These are phyloP conservation scores for Kwoniella heveanensis DNA, from an alignment of 768 basidiomycete genomes.

Conservation along the genomic window DNA sequence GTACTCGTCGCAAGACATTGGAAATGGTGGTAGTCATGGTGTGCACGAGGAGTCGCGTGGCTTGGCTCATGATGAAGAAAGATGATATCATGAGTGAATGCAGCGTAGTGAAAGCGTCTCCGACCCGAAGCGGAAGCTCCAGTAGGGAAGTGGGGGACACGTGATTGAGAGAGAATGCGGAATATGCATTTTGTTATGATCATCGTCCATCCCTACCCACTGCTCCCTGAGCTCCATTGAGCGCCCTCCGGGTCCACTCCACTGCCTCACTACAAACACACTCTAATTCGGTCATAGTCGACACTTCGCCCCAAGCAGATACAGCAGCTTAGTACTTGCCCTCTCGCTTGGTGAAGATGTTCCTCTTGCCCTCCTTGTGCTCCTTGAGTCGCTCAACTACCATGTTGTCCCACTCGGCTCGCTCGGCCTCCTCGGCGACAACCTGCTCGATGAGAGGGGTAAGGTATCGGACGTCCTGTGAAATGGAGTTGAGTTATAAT, in stretches of 20 bases:
- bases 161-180: constrained; percentile 7
- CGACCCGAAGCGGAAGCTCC: background rate
- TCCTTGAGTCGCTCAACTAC: constrained; percentile 61
- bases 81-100: background rate
- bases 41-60: constrained; percentile 8
- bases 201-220: constrained; percentile 11
- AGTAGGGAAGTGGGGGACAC: background rate
- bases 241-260: no score
- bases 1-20: constrained; percentile 3
- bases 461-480: constrained; percentile 87
- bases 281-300: no score
- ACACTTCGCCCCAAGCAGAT: no score
- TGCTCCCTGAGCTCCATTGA: background rate
- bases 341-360: constrained; percentile 23
- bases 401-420: constrained; percentile 77
- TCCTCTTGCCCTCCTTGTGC: constrained; percentile 56
- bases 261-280: no score
- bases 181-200: constrained; percentile 18
- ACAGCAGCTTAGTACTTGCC: constrained; percentile 8
- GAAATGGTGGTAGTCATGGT: background rate
- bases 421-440: constrained; percentile 73
- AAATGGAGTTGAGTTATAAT: background rate
- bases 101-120: no score
- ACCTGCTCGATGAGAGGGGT: constrained; percentile 74
- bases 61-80: constrained; percentile 17